Percentiles rank a stretch among this genome's conserved stretches.
Evolutionary conservation across 805 yeast species (phyloP).

Genomic region (Yarrowia sp.): DNA sequence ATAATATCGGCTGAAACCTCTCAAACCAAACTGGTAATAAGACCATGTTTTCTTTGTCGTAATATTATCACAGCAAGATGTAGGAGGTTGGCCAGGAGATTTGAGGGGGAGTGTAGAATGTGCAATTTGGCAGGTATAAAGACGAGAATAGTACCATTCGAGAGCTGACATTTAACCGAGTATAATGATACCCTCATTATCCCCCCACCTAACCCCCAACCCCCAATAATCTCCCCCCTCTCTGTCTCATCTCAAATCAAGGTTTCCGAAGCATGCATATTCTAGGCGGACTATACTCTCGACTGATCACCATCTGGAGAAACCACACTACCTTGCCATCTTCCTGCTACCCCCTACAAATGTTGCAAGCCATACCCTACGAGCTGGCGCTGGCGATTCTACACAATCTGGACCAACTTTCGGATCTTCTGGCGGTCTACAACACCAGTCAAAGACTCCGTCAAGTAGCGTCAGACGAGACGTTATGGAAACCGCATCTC

Average conservation of each 20-base stretch:
- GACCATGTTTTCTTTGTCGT: too few species aligned
- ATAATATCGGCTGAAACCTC: too few species aligned
- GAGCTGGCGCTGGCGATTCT: constrained; percentile 8
- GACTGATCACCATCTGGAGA: background rate
- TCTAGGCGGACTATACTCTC: background rate
- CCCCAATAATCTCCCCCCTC: too few species aligned
- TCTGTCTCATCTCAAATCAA: background rate
- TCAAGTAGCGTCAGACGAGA: background rate
- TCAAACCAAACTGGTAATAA: too few species aligned
- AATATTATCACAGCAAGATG: too few species aligned
- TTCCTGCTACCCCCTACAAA: background rate
- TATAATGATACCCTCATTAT: background rate
- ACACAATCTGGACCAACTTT: background rate
- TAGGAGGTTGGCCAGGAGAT: too few species aligned
- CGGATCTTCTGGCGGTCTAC: constrained; percentile 10
- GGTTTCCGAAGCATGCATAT: background rate
- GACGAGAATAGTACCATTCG: too few species aligned
- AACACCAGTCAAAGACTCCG: background rate
- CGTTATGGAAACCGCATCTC: constrained; percentile 1
- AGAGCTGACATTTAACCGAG: too few species aligned
- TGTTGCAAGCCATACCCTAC: constrained; percentile 12
- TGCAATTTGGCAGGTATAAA: too few species aligned
- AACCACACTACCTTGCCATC: background rate
- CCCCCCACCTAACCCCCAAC: background rate
- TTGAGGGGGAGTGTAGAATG: too few species aligned